phyloP scores from a whole-genome alignment of 441 rosid species.

The Syzygium syzygioides region DNA sequence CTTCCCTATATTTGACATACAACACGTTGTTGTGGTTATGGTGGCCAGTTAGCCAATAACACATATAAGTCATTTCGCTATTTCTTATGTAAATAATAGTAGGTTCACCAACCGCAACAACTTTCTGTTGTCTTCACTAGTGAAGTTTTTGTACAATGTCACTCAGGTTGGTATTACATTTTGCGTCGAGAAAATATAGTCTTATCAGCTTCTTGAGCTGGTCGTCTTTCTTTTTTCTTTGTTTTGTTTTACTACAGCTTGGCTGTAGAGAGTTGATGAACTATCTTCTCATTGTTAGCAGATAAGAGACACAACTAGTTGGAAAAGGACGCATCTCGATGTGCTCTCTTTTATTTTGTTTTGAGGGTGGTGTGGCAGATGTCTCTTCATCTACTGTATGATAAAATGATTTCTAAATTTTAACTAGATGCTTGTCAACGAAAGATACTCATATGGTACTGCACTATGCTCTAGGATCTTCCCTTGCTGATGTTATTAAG shows the following conservation, averaged over 20 bases:
- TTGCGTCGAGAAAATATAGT: not conserved
- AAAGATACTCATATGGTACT: not conserved
- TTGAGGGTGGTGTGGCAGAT: not conserved
- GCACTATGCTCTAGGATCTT: not conserved
- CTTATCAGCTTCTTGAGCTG: not conserved
- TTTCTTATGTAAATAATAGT: not conserved
- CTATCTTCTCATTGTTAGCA: not conserved
- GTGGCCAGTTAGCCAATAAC: not conserved
- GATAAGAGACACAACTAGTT: not conserved
- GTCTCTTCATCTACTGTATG: not conserved
- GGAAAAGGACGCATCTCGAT: not conserved
- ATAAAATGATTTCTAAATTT: not conserved
- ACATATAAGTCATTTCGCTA: not conserved
- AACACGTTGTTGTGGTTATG: not conserved
- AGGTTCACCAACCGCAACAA: not conserved
- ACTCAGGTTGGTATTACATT: not conserved
- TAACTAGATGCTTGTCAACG: not conserved
- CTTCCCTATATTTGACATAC: not conserved
- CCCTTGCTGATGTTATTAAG: not conserved
- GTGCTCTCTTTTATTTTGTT: not conserved
- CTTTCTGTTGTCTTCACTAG: not conserved
- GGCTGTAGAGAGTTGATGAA: not conserved
- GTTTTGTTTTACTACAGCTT: not conserved
- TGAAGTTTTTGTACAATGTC: not conserved
- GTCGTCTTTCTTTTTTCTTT: not conserved